Conservation (phyloP, 2,329 filamentous ascomycete species). For the Colletotrichum phormii region DNA sequence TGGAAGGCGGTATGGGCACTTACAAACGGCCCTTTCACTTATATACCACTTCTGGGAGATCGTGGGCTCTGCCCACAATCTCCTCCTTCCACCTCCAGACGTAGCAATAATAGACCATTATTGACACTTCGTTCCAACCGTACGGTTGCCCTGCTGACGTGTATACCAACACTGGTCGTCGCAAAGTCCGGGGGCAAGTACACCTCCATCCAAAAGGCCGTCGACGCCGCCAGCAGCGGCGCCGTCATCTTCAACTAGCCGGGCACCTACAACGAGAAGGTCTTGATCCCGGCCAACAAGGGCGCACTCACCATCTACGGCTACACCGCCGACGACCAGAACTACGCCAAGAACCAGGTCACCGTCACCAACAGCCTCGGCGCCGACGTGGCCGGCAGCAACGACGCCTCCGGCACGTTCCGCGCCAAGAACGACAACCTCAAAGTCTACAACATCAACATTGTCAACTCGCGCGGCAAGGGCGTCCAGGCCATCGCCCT, state of each 20-base stretch:
- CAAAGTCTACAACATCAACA: constrained; percentile 69
- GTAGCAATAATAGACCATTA: too few species aligned
- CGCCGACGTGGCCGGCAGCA: constrained; percentile 52
- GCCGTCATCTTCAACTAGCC: constrained; percentile 50
- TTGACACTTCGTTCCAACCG: too few species aligned
- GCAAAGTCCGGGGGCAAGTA: constrained; percentile 42
- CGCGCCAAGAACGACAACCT: constrained; percentile 53
- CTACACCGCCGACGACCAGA: constrained; percentile 44
- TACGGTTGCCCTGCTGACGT: too few species aligned
- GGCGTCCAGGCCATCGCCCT: constrained; percentile 66
- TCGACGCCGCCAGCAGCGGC: constrained; percentile 65
- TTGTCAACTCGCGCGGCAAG: constrained; percentile 59
- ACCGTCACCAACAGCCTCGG: constrained; percentile 54
- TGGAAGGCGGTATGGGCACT: too few species aligned
- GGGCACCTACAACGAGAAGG: constrained; percentile 55
- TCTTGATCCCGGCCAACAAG: constrained; percentile 58
- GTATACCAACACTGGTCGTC: too few species aligned
- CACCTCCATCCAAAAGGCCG: constrained; percentile 58
- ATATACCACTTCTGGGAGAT: too few species aligned
- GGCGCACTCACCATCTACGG: constrained; percentile 74
- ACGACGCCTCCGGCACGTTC: constrained; percentile 54
- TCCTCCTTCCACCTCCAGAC: too few species aligned
- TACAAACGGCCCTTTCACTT: too few species aligned
- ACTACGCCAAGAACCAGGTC: constrained; percentile 62
- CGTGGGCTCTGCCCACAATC: too few species aligned